Evolutionary conservation across 2,329 filamentous ascomycete genomes (phyloP).

Genomic region (Calonectria pseudoreteaudii): DNA sequence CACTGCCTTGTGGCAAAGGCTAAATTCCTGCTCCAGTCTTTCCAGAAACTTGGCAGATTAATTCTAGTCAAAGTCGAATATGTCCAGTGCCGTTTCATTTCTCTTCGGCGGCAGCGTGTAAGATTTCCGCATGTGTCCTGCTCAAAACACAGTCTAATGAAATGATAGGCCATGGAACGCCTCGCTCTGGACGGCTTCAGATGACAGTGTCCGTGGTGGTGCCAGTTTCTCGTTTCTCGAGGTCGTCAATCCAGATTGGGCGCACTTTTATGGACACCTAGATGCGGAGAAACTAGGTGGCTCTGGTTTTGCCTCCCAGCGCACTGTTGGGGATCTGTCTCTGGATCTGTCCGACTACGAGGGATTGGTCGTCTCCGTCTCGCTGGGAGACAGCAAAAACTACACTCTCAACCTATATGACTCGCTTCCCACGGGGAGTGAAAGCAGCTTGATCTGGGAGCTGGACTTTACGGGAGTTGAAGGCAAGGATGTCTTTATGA

Average conservation of each 20-base stretch:
- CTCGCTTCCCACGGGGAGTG: neutral
- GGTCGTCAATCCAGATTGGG: neutral
- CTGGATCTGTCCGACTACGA: neutral
- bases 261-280: neutral
- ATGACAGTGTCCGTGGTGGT: constrained; percentile 2
- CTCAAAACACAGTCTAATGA: neutral
- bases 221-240: constrained; percentile 2
- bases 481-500: neutral
- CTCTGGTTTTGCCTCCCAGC: constrained; percentile 8
- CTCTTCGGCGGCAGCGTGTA: constrained; percentile 1
- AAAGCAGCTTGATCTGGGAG: constrained; percentile 6
- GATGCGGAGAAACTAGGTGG: neutral
- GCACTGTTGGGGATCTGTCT: neutral
- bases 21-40: neutral
- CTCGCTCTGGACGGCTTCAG: neutral
- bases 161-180: neutral
- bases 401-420: constrained; percentile 1
- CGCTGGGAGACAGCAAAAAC: constrained; percentile 4
- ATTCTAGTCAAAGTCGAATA: neutral
- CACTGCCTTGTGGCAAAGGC: neutral
- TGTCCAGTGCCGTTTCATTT: neutral
- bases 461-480: neutral
- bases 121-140: neutral
- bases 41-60: neutral
- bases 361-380: neutral